Evolutionary conservation across 1,139 yeast species (phyloP).

Genomic region (Yamadazyma spencermartinsiae): DNA sequence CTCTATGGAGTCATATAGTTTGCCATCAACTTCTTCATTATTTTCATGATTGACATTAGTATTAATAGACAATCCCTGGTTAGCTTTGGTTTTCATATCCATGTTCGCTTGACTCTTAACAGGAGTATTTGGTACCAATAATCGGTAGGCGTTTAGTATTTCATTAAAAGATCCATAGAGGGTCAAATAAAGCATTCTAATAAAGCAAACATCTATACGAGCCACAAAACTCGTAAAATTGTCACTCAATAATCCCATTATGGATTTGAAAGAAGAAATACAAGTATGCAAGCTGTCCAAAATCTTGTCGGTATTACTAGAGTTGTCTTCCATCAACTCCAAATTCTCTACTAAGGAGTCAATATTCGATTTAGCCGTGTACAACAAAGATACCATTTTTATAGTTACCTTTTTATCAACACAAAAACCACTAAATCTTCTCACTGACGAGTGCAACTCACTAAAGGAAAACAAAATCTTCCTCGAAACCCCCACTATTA

Average conservation of each 20-base stretch:
- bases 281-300: conserved; percentile 32
- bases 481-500: conserved; percentile 52
- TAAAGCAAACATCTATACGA: conserved; percentile 65
- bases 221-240: conserved; percentile 49
- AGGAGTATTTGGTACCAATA: conserved; percentile 40
- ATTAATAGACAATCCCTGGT: conserved; percentile 21
- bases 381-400: conserved; percentile 56
- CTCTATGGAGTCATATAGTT: conserved; percentile 70
- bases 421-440: conserved; percentile 68
- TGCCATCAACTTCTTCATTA: conserved; percentile 65
- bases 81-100: conserved; percentile 12
- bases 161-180: conserved; percentile 76
- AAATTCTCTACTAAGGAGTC: conserved; percentile 60
- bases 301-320: conserved; percentile 30
- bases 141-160: conserved; percentile 67
- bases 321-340: conserved; percentile 54
- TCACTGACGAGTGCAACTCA: conserved; percentile 68
- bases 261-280: conserved; percentile 50
- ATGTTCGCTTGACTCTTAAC: conserved; percentile 1
- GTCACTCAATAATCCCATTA: conserved; percentile 49
- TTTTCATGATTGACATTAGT: conserved; percentile 21
- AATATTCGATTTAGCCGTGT: conserved; percentile 57
- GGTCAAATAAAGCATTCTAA: conserved; percentile 72
- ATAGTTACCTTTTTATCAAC: conserved; percentile 61
- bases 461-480: conserved; percentile 61